Conservation (phyloP, 1,284 basidiomycete genomes). For the Cryptococcus wingfieldii region DNA sequence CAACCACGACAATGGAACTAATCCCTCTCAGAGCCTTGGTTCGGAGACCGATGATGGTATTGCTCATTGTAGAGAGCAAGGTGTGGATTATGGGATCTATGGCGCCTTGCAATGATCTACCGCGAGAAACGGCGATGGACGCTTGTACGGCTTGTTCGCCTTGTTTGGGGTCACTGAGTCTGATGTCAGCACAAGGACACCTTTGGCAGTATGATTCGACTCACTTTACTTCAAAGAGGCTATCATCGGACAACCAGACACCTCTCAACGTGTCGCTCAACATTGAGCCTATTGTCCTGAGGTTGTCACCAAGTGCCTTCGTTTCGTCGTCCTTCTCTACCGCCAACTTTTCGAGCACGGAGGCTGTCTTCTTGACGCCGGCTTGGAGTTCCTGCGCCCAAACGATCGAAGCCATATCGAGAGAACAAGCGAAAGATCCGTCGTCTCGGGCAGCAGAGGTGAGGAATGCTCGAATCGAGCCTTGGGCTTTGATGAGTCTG, state of each 20-base stretch:
- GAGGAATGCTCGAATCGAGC: conserved; percentile 52
- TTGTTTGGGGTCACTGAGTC: conserved; percentile 31
- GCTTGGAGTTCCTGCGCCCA: conserved; percentile 39
- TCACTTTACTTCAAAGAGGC: conserved; percentile 35
- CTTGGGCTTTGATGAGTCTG: conserved; percentile 52
- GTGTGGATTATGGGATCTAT: conserved; percentile 75
- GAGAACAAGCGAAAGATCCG: conserved; percentile 32
- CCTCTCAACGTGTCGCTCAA: conserved; percentile 21
- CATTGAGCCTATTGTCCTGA: conserved; percentile 19
- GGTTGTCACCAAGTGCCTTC: conserved; percentile 17
- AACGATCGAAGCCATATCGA: conserved; percentile 31
- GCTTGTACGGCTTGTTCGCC: conserved; percentile 23
- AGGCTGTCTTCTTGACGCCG: conserved; percentile 22
- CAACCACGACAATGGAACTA: conserved; percentile 76
- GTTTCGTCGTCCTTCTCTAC: conserved; percentile 31
- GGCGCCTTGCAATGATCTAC: conserved; percentile 67
- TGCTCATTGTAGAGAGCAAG: conserved; percentile 70
- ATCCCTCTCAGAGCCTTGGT: conserved; percentile 85
- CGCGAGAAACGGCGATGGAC: conserved; percentile 68
- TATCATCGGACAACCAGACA: conserved; percentile 33
- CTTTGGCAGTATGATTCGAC: neutral
- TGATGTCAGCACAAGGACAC: neutral
- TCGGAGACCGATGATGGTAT: conserved; percentile 75
- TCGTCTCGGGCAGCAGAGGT: conserved; percentile 29
- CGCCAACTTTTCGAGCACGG: conserved; percentile 28